Conservation (phyloP, 192 early-diverging fungal species). For the Dimargaris cristalligena region DNA sequence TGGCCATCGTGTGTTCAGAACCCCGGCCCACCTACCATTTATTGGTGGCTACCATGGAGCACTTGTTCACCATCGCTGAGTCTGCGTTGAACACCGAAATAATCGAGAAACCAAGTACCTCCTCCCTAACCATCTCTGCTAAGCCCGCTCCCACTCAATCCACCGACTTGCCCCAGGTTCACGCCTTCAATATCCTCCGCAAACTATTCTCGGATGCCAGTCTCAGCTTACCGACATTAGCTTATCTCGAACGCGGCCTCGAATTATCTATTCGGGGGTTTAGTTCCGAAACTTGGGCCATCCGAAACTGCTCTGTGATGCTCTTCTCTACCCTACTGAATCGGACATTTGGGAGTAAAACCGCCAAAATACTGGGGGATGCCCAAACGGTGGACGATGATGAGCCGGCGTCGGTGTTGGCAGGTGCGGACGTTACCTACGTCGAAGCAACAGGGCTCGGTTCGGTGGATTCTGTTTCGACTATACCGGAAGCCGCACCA, state of each 20-base stretch:
- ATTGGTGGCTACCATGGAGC: slow-evolving; percentile 45
- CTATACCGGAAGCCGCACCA: background rate
- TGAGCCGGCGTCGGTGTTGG: background rate
- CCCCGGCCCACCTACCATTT: slow-evolving; percentile 37
- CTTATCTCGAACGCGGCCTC: slow-evolving; percentile 61
- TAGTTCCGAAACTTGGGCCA: slow-evolving; percentile 66
- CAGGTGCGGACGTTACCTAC: background rate
- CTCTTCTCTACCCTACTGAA: slow-evolving; percentile 73
- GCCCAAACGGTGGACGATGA: slow-evolving; percentile 41
- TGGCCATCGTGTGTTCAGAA: slow-evolving; percentile 61
- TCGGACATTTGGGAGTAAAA: slow-evolving; percentile 71
- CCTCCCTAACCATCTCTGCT: background rate
- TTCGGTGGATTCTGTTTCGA: background rate
- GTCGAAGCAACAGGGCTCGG: background rate
- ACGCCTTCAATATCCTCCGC: slow-evolving; percentile 80
- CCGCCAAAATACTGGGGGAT: slow-evolving; percentile 49
- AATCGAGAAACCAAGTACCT: slow-evolving; percentile 16
- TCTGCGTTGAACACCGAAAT: slow-evolving; percentile 13
- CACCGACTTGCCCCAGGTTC: slow-evolving; percentile 78
- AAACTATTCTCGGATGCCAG: slow-evolving; percentile 69
- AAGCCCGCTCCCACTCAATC: slow-evolving; percentile 30
- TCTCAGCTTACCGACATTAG: slow-evolving; percentile 50
- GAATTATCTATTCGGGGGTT: slow-evolving; percentile 65
- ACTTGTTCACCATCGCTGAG: slow-evolving; percentile 45
- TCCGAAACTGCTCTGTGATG: slow-evolving; percentile 88